phyloP scores from a whole-genome alignment of 2,329 filamentous ascomycete species.

The Fusarium humuli region DNA sequence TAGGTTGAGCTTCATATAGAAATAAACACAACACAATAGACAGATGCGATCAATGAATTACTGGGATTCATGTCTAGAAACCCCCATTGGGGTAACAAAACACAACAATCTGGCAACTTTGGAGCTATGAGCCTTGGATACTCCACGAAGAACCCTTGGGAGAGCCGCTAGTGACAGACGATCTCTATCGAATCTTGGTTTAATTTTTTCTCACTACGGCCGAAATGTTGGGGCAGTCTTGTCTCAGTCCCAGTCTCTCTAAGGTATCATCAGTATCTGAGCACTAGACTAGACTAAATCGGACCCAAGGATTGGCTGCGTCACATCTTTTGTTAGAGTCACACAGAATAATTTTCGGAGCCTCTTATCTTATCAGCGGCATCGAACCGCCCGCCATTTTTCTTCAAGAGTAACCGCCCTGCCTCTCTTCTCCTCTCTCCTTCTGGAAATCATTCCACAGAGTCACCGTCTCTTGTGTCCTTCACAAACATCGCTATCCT shows the following conservation, averaged over 20 bases:
- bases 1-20: not conserved
- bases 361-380: slow-evolving; percentile 47
- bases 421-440: slow-evolving; percentile 32
- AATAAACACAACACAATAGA: not conserved
- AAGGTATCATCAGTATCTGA: slow-evolving; percentile 24
- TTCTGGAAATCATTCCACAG: slow-evolving; percentile 36
- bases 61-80: not conserved
- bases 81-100: not conserved
- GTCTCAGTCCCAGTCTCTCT: not conserved
- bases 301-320: slow-evolving; percentile 12
- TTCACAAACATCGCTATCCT: slow-evolving; percentile 37
- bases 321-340: slow-evolving; percentile 30
- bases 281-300: slow-evolving; percentile 10
- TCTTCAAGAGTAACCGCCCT: slow-evolving; percentile 27
- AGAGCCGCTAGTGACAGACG: slow-evolving; percentile 27
- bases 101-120: not conserved
- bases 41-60: not conserved
- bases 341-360: slow-evolving; percentile 46
- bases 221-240: slow-evolving; percentile 43
- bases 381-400: slow-evolving; percentile 42
- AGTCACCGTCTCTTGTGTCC: slow-evolving; percentile 45
- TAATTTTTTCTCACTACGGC: slow-evolving; percentile 34
- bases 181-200: slow-evolving; percentile 36
- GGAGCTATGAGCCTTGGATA: slow-evolving; percentile 12
- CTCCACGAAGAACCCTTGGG: slow-evolving; percentile 21